Evolutionary conservation across 305 asterid species (phyloP).

Genomic region (Lippia alba): DNA sequence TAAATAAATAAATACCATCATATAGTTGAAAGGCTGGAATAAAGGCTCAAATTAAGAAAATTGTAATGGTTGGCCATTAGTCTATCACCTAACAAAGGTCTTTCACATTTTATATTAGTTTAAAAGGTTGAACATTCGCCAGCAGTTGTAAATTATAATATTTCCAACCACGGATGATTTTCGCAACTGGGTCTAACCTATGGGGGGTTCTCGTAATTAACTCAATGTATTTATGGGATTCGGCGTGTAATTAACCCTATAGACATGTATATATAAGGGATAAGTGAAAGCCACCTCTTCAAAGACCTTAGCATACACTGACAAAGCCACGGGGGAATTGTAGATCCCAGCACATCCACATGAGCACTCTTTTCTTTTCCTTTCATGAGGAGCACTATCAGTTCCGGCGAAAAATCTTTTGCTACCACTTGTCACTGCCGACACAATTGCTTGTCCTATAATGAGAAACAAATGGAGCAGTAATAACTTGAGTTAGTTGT

Average conservation of each 20-base stretch:
- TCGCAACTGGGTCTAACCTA: too few relatives aligned
- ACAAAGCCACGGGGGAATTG: constrained; percentile 89
- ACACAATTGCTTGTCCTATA: constrained; percentile 81
- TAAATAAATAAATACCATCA: too few relatives aligned
- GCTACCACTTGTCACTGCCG: constrained; percentile 91
- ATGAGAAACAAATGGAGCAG: constrained; percentile 15
- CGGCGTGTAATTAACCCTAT: too few relatives aligned
- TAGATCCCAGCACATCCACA: constrained; percentile 97
- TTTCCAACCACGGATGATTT: too few relatives aligned
- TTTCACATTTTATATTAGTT: too few relatives aligned
- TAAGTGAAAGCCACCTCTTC: constrained; percentile 68
- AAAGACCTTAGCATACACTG: constrained; percentile 87
- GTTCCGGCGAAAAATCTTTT: constrained; percentile 82
- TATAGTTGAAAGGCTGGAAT: too few relatives aligned
- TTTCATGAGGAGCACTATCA: constrained; percentile 95
- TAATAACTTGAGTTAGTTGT: background rate
- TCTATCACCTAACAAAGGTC: too few relatives aligned
- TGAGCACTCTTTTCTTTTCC: constrained; percentile 65
- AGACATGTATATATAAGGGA: background rate
- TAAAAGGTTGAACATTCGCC: too few relatives aligned
- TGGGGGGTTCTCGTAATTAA: background rate
- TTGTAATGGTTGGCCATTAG: too few relatives aligned
- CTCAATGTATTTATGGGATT: too few relatives aligned
- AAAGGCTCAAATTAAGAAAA: too few relatives aligned
- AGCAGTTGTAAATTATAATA: too few relatives aligned